phyloP scores from a whole-genome alignment of 805 yeast species.

The Wickerhamomyces xylosicus region DNA sequence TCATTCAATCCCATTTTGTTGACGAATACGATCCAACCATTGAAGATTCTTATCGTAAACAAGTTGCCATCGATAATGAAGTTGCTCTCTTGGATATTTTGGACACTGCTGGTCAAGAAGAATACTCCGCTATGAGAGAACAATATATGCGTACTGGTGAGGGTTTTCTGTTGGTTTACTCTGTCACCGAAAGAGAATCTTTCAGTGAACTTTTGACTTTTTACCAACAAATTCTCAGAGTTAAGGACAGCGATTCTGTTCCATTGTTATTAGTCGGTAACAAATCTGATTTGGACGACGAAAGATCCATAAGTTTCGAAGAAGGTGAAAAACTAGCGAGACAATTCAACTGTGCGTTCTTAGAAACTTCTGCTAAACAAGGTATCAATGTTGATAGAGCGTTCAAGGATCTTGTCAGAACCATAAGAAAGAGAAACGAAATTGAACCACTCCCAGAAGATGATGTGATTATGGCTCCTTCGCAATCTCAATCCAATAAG shows the following conservation, averaged over 20 bases:
- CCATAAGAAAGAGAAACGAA: slow-evolving; percentile 26
- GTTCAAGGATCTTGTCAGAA: slow-evolving; percentile 58
- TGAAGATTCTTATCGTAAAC: slow-evolving; percentile 86
- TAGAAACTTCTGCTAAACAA: slow-evolving; percentile 91
- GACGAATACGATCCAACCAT: slow-evolving; percentile 98
- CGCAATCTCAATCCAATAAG: background rate
- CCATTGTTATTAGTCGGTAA: slow-evolving; percentile 78
- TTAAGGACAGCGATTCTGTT: slow-evolving; percentile 65
- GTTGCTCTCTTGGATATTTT: slow-evolving; percentile 75
- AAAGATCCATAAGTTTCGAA: slow-evolving; percentile 62
- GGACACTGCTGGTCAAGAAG: slow-evolving; percentile 98
- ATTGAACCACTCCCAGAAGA: slow-evolving; percentile 1
- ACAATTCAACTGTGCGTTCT: slow-evolving; percentile 59
- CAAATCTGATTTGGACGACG: slow-evolving; percentile 65
- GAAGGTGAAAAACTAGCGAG: slow-evolving; percentile 57
- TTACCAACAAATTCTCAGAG: slow-evolving; percentile 68
- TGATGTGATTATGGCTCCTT: no score
- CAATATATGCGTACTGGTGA: slow-evolving; percentile 95
- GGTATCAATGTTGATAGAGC: slow-evolving; percentile 85
- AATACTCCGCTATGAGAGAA: slow-evolving; percentile 87
- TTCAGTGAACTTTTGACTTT: slow-evolving; percentile 79
- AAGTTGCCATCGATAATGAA: slow-evolving; percentile 72
- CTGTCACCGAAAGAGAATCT: slow-evolving; percentile 75
- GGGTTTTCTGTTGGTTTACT: slow-evolving; percentile 83
- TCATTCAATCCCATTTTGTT: slow-evolving; percentile 90